Conservation (phyloP, 176 grass and related monocot species). For the Canna indica region DNA sequence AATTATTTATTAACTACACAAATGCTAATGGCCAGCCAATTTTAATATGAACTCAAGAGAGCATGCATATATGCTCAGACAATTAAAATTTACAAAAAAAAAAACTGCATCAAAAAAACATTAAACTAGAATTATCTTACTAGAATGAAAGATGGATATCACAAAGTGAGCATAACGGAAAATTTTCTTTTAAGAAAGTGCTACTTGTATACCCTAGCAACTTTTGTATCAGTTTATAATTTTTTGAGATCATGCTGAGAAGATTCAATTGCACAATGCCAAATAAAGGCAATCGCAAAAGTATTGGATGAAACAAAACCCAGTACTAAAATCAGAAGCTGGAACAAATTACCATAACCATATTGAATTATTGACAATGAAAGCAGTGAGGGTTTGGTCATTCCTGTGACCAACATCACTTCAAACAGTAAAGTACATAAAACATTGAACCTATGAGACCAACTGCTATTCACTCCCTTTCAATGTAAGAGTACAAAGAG, state of each 20-base stretch:
- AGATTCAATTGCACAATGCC: neutral
- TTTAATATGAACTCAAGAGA: neutral
- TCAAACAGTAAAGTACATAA: neutral
- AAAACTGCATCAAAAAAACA: neutral
- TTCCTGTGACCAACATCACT: too few relatives aligned
- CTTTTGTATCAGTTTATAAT: neutral
- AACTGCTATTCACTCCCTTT: too few relatives aligned
- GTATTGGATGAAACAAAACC: neutral
- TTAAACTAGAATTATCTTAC: too few relatives aligned
- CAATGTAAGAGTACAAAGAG: neutral
- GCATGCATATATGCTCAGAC: neutral
- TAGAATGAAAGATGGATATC: neutral
- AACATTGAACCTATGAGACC: too few relatives aligned
- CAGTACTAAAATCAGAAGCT: neutral
- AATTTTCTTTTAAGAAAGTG: neutral
- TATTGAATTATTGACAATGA: too few relatives aligned
- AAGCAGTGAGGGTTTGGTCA: too few relatives aligned
- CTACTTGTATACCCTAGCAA: neutral
- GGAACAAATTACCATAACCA: too few relatives aligned
- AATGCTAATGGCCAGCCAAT: neutral
- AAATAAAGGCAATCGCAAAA: neutral
- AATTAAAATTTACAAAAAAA: neutral
- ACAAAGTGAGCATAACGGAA: neutral
- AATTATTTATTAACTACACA: neutral
- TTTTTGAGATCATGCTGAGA: neutral